Percentiles rank a stretch among this genome's conserved stretches.
Evolutionary conservation across 2,329 filamentous ascomycete genomes (phyloP).

Genomic region (Trichophyton benhamiae): DNA sequence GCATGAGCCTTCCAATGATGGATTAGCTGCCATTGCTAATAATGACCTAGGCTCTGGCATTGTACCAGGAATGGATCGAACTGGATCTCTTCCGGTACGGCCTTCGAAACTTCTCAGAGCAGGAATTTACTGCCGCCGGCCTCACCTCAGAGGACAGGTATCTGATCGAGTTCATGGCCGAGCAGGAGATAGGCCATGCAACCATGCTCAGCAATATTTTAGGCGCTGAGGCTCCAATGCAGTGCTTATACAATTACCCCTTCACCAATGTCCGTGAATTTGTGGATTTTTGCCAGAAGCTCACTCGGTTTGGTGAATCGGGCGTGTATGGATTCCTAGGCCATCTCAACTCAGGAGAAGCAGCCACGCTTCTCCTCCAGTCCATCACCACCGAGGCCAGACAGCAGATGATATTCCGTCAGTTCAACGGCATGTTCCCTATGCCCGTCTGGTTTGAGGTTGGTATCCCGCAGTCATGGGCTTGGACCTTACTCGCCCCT

Average conservation of each 20-base stretch:
- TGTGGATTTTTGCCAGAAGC: constrained; percentile 71
- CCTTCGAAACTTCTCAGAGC: constrained; percentile 53
- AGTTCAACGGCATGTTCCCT: constrained; percentile 66
- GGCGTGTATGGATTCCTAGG: constrained; percentile 71
- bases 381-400: constrained; percentile 68
- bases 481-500: constrained; percentile 68
- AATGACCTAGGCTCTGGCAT: constrained; percentile 42
- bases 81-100: constrained; percentile 71
- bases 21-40: not conserved
- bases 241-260: constrained; percentile 75
- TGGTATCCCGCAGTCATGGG: constrained; percentile 72
- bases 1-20: not conserved
- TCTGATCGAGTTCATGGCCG: constrained; percentile 62
- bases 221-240: constrained; percentile 54
- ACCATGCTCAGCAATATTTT: constrained; percentile 69
- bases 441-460: constrained; percentile 75
- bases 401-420: constrained; percentile 74
- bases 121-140: constrained; percentile 57
- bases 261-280: constrained; percentile 62
- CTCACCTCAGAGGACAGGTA: constrained; percentile 56
- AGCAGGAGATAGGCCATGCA: constrained; percentile 67
- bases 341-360: constrained; percentile 64
- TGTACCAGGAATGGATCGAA: constrained; percentile 79
- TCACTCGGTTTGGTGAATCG: constrained; percentile 70
- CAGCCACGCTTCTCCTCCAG: constrained; percentile 59